phyloP scores from a whole-genome alignment of 768 basidiomycete genomes.

The Leccinum broughii region DNA sequence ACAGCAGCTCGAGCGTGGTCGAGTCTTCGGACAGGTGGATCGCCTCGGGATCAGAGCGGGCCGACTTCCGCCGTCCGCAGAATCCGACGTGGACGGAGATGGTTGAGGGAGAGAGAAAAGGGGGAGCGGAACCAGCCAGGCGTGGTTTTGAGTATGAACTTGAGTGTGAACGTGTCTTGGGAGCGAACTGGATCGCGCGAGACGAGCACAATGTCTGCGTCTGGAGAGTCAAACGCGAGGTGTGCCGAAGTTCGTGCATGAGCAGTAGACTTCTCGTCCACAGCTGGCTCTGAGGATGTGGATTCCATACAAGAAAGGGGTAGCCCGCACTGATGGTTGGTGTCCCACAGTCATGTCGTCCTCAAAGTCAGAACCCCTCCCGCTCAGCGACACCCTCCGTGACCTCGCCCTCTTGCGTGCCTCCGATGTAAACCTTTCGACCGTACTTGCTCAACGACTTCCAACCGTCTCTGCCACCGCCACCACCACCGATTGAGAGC shows the following conservation, averaged over 20 bases:
- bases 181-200: constrained; percentile 37
- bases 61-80: neutral
- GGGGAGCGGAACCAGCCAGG: constrained; percentile 56
- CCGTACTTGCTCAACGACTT: constrained; percentile 24
- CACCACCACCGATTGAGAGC: constrained; percentile 3
- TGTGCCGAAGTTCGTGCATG: constrained; percentile 35
- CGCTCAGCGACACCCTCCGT: constrained; percentile 57
- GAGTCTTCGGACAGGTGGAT: constrained; percentile 61
- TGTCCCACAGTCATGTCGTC: constrained; percentile 20
- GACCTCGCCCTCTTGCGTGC: constrained; percentile 74
- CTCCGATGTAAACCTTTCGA: constrained; percentile 46
- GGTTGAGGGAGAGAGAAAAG: constrained; percentile 60
- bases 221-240: constrained; percentile 49
- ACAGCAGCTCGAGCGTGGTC: constrained; percentile 51
- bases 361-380: constrained; percentile 45
- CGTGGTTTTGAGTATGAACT: constrained; percentile 57
- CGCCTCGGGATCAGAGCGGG: constrained; percentile 29
- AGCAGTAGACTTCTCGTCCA: neutral
- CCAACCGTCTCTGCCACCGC: neutral
- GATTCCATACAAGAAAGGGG: constrained; percentile 11
- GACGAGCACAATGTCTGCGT: constrained; percentile 57
- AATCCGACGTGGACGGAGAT: neutral
- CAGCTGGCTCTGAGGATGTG: neutral
- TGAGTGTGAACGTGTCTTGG: constrained; percentile 53
- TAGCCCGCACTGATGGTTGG: neutral